These are phyloP conservation scores for Aspergillus sp. DNA, from an alignment of 2,329 filamentous ascomycete species.

Conservation along the genomic window DNA sequence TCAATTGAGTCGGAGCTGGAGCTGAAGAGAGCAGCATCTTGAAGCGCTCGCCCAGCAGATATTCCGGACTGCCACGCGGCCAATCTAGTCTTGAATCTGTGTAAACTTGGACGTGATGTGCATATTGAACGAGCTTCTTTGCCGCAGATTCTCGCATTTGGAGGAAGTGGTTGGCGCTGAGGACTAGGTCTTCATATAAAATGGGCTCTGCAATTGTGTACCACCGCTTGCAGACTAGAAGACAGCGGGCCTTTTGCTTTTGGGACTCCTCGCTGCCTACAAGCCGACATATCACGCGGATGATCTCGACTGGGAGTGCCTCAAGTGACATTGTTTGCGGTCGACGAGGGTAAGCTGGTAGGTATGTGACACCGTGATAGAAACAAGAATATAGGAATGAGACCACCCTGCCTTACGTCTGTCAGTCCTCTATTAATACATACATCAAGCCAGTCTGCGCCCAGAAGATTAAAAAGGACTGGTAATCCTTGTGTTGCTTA, in stretches of 20 bases:
- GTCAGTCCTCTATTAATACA: too few species aligned
- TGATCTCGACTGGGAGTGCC: background rate
- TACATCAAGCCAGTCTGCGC: too few species aligned
- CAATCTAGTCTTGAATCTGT: background rate
- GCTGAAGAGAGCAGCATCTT: background rate
- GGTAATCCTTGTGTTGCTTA: too few species aligned
- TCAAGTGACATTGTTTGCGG: background rate
- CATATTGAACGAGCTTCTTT: background rate
- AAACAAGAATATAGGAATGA: too few species aligned
- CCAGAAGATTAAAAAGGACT: too few species aligned
- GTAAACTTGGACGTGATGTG: background rate
- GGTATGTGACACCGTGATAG: too few species aligned
- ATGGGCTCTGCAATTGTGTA: background rate
- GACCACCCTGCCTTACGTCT: too few species aligned
- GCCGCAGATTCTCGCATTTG: background rate
- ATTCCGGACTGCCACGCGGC: background rate
- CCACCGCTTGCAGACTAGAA: background rate
- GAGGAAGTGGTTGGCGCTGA: background rate
- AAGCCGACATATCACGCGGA: background rate
- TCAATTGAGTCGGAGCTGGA: background rate
- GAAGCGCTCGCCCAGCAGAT: background rate
- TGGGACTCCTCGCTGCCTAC: background rate
- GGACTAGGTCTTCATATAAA: background rate
- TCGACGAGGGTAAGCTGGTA: too few species aligned
- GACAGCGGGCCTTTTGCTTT: background rate